phyloP scores from a whole-genome alignment of 441 rosid genomes.

The Dalechampia spathulata region DNA sequence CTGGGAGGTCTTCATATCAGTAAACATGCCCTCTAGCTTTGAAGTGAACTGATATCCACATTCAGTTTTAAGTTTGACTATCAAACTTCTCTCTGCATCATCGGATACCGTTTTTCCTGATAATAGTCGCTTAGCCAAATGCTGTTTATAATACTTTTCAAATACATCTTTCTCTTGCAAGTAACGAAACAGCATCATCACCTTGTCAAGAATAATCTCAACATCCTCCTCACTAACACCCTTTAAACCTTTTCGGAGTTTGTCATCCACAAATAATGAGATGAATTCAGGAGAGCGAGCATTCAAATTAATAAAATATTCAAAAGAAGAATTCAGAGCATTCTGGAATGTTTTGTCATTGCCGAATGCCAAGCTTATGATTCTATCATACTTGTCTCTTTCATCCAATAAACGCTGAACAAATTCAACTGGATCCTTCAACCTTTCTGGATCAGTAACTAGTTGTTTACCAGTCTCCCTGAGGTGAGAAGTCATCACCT shows the following conservation, averaged over 20 bases:
- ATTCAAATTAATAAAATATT: conserved; percentile 84
- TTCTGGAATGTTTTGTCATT: conserved; percentile 94
- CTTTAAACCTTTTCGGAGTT: conserved; percentile 81
- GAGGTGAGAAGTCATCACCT: conserved; percentile 87
- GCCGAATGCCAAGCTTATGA: conserved; percentile 63
- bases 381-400: conserved; percentile 73
- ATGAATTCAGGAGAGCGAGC: conserved; percentile 87
- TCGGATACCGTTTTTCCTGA: conserved; percentile 93
- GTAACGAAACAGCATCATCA: conserved; percentile 95
- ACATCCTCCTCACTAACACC: conserved; percentile 88
- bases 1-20: conserved; percentile 96
- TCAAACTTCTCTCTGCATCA: conserved; percentile 93
- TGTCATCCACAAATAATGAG: conserved; percentile 90
- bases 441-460: conserved; percentile 84
- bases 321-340: conserved; percentile 85
- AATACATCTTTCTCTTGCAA: conserved; percentile 96
- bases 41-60: conserved; percentile 97
- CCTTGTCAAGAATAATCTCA: conserved; percentile 87
- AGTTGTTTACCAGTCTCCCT: conserved; percentile 91
- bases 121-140: conserved; percentile 84
- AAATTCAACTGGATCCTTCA: conserved; percentile 92
- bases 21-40: conserved; percentile 95
- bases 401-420: conserved; percentile 89
- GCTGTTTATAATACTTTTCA: conserved; percentile 95
- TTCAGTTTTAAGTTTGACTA: conserved; percentile 91